Conservation (phyloP, 768 basidiomycete species). For the Lactarius akahatsu region DNA sequence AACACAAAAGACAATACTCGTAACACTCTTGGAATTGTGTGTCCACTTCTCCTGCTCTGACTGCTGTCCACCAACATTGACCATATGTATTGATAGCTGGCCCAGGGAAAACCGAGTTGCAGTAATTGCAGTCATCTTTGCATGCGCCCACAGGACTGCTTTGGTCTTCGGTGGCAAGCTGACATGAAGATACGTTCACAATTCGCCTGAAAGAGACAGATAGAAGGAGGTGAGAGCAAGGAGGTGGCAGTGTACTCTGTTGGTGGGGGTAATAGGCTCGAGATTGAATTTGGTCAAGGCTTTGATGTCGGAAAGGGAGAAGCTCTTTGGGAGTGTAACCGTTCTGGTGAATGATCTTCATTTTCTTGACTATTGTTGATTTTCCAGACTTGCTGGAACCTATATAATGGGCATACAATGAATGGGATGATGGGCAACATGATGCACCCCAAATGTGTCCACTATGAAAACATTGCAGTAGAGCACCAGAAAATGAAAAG, state of each 20-base stretch:
- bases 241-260: slow-evolving; percentile 46
- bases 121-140: slow-evolving; percentile 86
- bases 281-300: slow-evolving; percentile 86
- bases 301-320: slow-evolving; percentile 67
- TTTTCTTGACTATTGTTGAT: slow-evolving; percentile 95
- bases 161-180: slow-evolving; percentile 40
- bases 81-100: slow-evolving; percentile 60
- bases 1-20: slow-evolving; percentile 78
- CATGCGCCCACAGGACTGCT: slow-evolving; percentile 80
- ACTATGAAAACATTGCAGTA: too few species aligned
- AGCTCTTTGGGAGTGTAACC: slow-evolving; percentile 63
- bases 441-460: too few species aligned
- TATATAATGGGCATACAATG: slow-evolving; percentile 35
- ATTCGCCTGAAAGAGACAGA: slow-evolving; percentile 36
- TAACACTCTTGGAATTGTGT: too few species aligned
- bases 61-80: too few species aligned
- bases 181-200: slow-evolving; percentile 64
- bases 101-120: slow-evolving; percentile 84
- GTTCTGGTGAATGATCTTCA: slow-evolving; percentile 97
- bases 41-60: too few species aligned
- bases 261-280: slow-evolving; percentile 66
- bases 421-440: background rate
- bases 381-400: slow-evolving; percentile 96
- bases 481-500: too few species aligned
- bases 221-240: slow-evolving; percentile 28